A percentile compares a stretch with the other conserved stretches of the same genome.
Evolutionary conservation across 2,329 filamentous ascomycete genomes (phyloP).

Genomic region (Exserohilum turcica): DNA sequence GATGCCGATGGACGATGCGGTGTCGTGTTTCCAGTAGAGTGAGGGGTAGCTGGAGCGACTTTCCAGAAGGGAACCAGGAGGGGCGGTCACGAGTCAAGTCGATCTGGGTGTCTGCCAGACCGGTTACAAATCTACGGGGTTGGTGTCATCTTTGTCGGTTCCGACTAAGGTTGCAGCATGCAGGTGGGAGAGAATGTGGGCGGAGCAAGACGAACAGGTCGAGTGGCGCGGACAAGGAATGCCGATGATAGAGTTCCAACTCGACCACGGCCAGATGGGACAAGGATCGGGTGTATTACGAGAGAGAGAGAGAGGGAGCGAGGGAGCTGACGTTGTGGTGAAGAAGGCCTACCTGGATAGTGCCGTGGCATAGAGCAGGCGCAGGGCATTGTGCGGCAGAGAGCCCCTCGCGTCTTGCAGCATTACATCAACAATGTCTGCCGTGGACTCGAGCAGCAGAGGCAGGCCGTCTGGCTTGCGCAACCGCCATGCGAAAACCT

Average conservation of each 20-base stretch:
- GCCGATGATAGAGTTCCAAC: not conserved
- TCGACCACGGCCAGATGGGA: not conserved
- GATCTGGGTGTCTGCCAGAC: slow-evolving; percentile 69
- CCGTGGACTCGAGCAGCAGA: slow-evolving; percentile 79
- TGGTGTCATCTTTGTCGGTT: not conserved
- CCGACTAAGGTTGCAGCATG: too few species aligned
- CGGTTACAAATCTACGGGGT: slow-evolving; percentile 72
- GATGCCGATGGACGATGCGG: slow-evolving; percentile 85
- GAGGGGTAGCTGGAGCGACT: slow-evolving; percentile 54
- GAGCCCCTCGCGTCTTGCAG: slow-evolving; percentile 62
- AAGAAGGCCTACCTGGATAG: slow-evolving; percentile 65
- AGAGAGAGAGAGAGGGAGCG: too few species aligned
- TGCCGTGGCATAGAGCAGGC: slow-evolving; percentile 73
- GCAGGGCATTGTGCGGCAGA: slow-evolving; percentile 63
- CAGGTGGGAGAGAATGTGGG: not conserved
- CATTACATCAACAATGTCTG: slow-evolving; percentile 71
- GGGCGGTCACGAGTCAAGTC: slow-evolving; percentile 39
- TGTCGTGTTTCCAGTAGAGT: slow-evolving; percentile 88
- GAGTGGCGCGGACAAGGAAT: not conserved
- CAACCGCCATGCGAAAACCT: slow-evolving; percentile 43
- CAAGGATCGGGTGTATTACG: not conserved
- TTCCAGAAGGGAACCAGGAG: slow-evolving; percentile 30
- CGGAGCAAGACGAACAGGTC: not conserved
- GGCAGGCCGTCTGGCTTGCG: slow-evolving; percentile 57
- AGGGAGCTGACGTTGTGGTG: too few species aligned